A percentile compares a stretch with the other conserved stretches of the same genome.
Conservation (phyloP, 805 yeast genomes). For the Jamesozyma lodderae region DNA sequence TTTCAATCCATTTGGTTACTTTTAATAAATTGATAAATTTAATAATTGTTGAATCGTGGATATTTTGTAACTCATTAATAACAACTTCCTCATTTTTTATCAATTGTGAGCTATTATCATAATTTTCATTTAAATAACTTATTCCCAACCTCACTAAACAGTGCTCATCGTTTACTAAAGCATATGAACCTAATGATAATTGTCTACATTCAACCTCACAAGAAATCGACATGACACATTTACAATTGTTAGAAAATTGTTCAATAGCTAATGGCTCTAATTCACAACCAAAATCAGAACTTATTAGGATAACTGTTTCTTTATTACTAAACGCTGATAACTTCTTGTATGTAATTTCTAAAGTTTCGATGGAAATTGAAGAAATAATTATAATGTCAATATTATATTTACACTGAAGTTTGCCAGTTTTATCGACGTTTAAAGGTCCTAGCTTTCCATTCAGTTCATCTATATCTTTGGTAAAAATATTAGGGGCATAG, state of each 20-base stretch:
- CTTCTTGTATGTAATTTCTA: conserved; percentile 14
- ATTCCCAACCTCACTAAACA: conserved; percentile 21
- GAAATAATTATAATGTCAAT: conserved; percentile 23
- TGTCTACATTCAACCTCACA: conserved; percentile 28
- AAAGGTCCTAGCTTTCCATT: conserved; percentile 3
- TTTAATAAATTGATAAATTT: conserved; percentile 9
- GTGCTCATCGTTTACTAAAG: conserved; percentile 22
- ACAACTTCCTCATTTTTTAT: conserved; percentile 7
- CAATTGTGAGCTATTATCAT: conserved; percentile 3
- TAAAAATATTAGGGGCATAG: conserved; percentile 27
- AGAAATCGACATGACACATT: conserved; percentile 20
- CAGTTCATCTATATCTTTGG: conserved; percentile 18
- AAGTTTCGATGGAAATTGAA: conserved; percentile 21
- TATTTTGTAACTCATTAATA: conserved; percentile 4
- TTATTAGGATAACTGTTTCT: conserved; percentile 19
- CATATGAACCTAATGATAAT: conserved; percentile 27
- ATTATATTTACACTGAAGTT: conserved; percentile 11
- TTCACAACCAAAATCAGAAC: conserved; percentile 27
- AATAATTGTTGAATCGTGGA: conserved; percentile 5
- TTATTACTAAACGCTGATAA: conserved; percentile 13
- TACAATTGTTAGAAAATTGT: conserved; percentile 12
- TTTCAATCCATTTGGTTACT: conserved; percentile 18
- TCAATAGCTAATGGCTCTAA: conserved; percentile 18
- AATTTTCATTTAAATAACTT: conserved; percentile 13
- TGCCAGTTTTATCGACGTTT: neutral